Conservation (phyloP, 225 moss, liverwort and hornwort species). For the Physcomitrellopsis africana region DNA sequence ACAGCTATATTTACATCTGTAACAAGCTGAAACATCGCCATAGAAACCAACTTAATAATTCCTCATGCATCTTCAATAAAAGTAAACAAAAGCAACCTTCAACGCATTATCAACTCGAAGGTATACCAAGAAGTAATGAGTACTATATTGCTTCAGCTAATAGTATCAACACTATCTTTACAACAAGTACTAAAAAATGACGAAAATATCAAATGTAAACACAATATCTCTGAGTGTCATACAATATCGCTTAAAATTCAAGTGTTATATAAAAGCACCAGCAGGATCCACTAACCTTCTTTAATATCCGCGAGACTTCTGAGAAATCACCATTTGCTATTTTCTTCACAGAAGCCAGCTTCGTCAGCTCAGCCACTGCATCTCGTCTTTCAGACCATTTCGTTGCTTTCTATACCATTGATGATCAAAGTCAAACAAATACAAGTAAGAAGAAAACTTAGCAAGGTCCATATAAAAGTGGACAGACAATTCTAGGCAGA, state of each 20-base stretch:
- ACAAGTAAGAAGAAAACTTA: constrained; percentile 15
- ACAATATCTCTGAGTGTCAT: not conserved
- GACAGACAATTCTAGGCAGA: not conserved
- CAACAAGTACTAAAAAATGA: not conserved
- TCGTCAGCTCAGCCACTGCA: constrained; percentile 90
- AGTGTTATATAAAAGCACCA: not conserved
- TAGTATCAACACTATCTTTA: not conserved
- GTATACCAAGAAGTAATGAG: too few relatives aligned
- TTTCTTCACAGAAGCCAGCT: constrained; percentile 83
- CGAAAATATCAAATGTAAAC: not conserved
- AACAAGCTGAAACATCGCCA: constrained; percentile 61
- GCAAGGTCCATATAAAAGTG: not conserved
- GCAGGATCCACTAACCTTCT: constrained; percentile 58
- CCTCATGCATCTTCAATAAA: too few relatives aligned
- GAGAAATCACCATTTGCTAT: constrained; percentile 87
- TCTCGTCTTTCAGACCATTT: constrained; percentile 99
- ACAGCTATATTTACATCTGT: constrained; percentile 99
- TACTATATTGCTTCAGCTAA: too few relatives aligned
- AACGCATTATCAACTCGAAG: too few relatives aligned
- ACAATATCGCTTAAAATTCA: not conserved
- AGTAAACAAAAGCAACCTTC: too few relatives aligned
- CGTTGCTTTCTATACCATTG: constrained; percentile 64
- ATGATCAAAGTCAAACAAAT: not conserved
- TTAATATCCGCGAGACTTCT: constrained; percentile 80
- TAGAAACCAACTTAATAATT: too few relatives aligned